Evolutionary conservation across 169 alveolate genomes (phyloP).

Genomic region (Cryptosporidium tyzzeri): DNA sequence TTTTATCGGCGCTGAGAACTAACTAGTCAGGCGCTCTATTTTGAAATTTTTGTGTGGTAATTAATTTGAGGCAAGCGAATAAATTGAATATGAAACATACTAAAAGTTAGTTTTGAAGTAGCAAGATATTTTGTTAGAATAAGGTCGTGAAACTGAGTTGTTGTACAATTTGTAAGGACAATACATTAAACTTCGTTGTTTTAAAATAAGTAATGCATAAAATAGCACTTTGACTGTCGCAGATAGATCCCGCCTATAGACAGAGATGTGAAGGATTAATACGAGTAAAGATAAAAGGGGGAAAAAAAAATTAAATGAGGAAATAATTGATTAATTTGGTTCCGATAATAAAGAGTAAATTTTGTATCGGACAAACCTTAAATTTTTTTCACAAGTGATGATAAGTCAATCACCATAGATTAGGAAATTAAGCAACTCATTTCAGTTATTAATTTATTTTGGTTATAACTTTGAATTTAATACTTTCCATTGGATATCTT

Average conservation of each 20-base stretch:
- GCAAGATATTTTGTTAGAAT: neutral
- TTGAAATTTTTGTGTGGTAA: constrained; percentile 1
- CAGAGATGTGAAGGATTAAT: constrained; percentile 71
- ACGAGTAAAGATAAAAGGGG: constrained; percentile 61
- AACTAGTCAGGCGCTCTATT: constrained; percentile 15
- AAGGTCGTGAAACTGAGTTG: neutral
- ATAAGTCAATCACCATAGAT: neutral
- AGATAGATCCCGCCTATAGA: constrained; percentile 74
- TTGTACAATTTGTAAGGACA: neutral
- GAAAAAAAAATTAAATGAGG: constrained; percentile 24
- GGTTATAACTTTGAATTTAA: constrained; percentile 10
- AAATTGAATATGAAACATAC: neutral
- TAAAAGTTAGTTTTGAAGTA: neutral
- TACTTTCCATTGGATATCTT: constrained; percentile 3
- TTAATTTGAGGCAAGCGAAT: neutral
- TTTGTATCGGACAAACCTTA: constrained; percentile 46
- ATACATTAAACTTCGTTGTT: neutral
- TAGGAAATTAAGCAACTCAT: neutral
- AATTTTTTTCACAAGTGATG: neutral
- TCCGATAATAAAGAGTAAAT: neutral
- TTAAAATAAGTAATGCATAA: neutral
- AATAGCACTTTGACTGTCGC: constrained; percentile 2
- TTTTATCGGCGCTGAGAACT: constrained; percentile 25
- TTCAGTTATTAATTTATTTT: neutral
- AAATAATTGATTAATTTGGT: constrained; percentile 4